A percentile compares a stretch with the other conserved stretches of the same genome.
phyloP scores from a whole-genome alignment of 768 basidiomycete species.

The Lentinula edodes region DNA sequence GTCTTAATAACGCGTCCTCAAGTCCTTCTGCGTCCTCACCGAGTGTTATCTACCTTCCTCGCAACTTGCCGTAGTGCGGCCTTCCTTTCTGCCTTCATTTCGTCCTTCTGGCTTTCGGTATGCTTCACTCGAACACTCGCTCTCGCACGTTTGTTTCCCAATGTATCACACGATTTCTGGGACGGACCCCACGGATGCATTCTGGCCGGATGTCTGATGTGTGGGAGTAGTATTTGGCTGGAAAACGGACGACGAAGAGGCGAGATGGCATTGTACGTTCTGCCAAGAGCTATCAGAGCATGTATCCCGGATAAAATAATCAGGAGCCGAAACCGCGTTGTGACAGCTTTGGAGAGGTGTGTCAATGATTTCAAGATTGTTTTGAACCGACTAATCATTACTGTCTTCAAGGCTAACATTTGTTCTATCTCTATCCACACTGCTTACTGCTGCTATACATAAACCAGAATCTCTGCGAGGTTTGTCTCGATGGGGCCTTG shows the following conservation, averaged over 20 bases:
- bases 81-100: constrained; percentile 69
- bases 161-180: constrained; percentile 72
- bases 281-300: constrained; percentile 64
- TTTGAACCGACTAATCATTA: not conserved
- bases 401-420: constrained; percentile 32
- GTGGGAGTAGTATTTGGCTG: constrained; percentile 75
- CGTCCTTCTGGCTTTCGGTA: constrained; percentile 64
- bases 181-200: constrained; percentile 72
- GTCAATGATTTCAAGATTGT: constrained; percentile 13
- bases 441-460: constrained; percentile 60
- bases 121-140: constrained; percentile 65
- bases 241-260: constrained; percentile 68
- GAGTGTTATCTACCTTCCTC: constrained; percentile 35
- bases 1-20: constrained; percentile 54
- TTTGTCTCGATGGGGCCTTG: constrained; percentile 65
- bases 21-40: constrained; percentile 40
- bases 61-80: constrained; percentile 59
- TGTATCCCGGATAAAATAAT: constrained; percentile 54
- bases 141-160: constrained; percentile 57
- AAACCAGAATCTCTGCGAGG: constrained; percentile 64
- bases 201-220: constrained; percentile 60
- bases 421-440: constrained; percentile 55
- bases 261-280: constrained; percentile 76
- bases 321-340: constrained; percentile 33
- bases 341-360: constrained; percentile 50